Conservation (phyloP, 202 grass and related monocot species). For the Bolboschoenoplectus hybrid region DNA sequence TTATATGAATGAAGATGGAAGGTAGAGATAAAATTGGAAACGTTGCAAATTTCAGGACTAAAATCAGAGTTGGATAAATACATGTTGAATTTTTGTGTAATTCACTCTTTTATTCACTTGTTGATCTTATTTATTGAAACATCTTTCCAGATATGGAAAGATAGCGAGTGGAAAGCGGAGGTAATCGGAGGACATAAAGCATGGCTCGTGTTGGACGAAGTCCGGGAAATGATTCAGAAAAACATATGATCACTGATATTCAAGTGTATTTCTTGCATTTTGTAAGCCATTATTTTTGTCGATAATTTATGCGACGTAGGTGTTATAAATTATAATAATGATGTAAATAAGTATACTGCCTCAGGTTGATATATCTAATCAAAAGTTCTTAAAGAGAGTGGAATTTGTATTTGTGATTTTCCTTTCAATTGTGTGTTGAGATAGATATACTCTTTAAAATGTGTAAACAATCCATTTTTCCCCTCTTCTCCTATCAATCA, state of each 20-base stretch:
- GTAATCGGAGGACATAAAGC: conserved; percentile 94
- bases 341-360: conserved; percentile 30
- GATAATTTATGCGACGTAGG: not conserved
- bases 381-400: conserved; percentile 15
- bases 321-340: not conserved
- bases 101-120: not conserved
- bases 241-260: conserved; percentile 50
- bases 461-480: too few species aligned
- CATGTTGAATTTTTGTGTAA: not conserved
- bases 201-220: conserved; percentile 96
- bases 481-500: too few species aligned
- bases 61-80: not conserved
- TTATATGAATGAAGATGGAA: conserved; percentile 13
- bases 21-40: conserved; percentile 3
- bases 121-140: not conserved
- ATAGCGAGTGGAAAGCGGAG: conserved; percentile 80
- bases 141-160: conserved; percentile 83
- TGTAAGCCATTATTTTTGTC: conserved; percentile 12
- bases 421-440: not conserved
- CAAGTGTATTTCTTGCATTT: conserved; percentile 6
- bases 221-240: conserved; percentile 89
- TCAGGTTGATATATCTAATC: not conserved
- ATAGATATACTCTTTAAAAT: not conserved
- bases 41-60: not conserved
- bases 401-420: not conserved